Evolutionary conservation across 2,329 filamentous ascomycete species (phyloP).

Genomic region (Ophiostoma sp.): DNA sequence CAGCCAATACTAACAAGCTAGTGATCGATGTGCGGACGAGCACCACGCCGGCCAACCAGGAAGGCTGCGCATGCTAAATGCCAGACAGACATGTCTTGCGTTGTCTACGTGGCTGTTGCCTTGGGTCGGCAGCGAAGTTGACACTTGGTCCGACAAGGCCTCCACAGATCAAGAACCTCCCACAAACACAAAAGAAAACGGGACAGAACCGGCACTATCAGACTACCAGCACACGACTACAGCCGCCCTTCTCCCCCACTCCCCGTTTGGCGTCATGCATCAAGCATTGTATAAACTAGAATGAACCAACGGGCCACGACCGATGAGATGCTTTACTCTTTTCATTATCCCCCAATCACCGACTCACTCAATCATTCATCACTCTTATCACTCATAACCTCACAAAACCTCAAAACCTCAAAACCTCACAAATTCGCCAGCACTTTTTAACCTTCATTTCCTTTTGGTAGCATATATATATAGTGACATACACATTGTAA

Average conservation of each 20-base stretch:
- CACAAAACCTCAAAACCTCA: not conserved
- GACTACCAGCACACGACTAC: not conserved
- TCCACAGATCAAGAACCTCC: not conserved
- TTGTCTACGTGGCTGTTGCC: not conserved
- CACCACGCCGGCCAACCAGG: slow-evolving; percentile 62
- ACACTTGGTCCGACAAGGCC: not conserved
- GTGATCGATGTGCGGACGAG: slow-evolving; percentile 94
- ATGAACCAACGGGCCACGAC: not conserved
- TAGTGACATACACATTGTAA: slow-evolving; percentile 18
- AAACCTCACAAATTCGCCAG: not conserved
- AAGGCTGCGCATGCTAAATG: slow-evolving; percentile 63
- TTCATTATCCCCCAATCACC: not conserved
- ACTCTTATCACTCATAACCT: not conserved
- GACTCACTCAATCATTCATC: not conserved
- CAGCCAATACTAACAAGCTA: slow-evolving; percentile 35
- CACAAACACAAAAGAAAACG: not conserved
- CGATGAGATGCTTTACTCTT: slow-evolving; percentile 4
- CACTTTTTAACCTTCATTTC: not conserved
- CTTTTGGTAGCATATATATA: slow-evolving; percentile 16
- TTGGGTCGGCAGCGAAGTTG: not conserved
- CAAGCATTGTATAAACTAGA: slow-evolving; percentile 24
- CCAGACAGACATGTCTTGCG: not conserved
- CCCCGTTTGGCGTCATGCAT: slow-evolving; percentile 18
- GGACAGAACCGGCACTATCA: not conserved
- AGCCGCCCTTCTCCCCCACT: not conserved